Evolutionary conservation across 2,329 filamentous ascomycete genomes (phyloP).

Genomic region (Colletotrichum sp.): DNA sequence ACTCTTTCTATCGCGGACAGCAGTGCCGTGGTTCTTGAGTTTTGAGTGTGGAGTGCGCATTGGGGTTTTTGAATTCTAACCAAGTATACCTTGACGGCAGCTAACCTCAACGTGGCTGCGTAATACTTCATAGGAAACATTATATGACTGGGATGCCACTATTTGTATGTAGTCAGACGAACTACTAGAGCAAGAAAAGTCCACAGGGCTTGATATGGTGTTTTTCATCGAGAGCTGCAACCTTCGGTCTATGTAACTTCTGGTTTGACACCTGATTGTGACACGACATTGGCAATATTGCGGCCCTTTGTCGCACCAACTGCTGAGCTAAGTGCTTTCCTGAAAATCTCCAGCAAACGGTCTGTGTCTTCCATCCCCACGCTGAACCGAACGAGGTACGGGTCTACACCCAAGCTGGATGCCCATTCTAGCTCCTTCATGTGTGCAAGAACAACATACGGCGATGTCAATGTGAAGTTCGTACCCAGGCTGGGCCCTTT

Average conservation of each 20-base stretch:
- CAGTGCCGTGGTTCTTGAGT: too few species aligned
- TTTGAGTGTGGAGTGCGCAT: too few species aligned
- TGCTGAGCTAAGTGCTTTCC: not conserved
- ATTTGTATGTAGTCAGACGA: accelerated
- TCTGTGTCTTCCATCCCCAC: conserved; percentile 84
- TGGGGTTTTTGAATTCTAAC: too few species aligned
- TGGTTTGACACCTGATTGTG: not conserved
- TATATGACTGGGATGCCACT: accelerated
- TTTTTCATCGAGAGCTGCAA: too few species aligned
- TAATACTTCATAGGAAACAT: accelerated
- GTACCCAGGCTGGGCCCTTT: conserved; percentile 96
- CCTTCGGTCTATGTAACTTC: not conserved
- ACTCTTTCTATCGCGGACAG: too few species aligned
- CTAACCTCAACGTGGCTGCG: not conserved
- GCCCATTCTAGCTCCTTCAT: conserved; percentile 92
- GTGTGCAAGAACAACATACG: conserved; percentile 90
- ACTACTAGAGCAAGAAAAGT: too few species aligned
- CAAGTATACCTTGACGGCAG: too few species aligned
- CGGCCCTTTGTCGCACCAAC: accelerated
- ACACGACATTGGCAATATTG: accelerated
- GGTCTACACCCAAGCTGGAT: conserved; percentile 78
- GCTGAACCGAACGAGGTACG: conserved; percentile 81
- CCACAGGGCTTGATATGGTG: too few species aligned
- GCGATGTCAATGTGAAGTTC: conserved; percentile 92
- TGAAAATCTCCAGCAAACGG: conserved; percentile 49